Conservation (phyloP, 179 eudicot genomes). For the Carnegiea gigantea region DNA sequence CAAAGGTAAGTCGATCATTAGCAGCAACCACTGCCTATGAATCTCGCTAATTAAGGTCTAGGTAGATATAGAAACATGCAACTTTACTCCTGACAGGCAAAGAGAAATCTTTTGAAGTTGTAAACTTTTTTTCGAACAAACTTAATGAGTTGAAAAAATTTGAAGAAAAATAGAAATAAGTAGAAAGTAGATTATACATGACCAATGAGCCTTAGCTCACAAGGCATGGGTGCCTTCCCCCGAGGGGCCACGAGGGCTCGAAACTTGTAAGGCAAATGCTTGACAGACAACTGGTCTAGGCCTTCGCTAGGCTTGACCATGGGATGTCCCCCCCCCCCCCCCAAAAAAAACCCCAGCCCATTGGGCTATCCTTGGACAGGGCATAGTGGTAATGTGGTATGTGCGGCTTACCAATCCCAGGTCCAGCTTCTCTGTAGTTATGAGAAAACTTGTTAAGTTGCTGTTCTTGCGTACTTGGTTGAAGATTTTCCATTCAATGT, state of each 20-base stretch:
- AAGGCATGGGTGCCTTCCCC: neutral
- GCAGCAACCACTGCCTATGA: neutral
- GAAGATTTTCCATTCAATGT: too few relatives aligned
- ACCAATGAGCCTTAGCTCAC: neutral
- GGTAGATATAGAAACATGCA: neutral
- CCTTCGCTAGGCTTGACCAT: neutral
- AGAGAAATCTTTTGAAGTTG: neutral
- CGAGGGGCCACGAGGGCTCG: too few relatives aligned
- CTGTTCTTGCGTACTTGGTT: too few relatives aligned
- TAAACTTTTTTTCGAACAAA: neutral
- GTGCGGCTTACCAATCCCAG: too few relatives aligned
- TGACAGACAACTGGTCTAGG: neutral
- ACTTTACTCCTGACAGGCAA: neutral
- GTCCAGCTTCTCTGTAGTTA: too few relatives aligned
- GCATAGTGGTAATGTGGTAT: too few relatives aligned
- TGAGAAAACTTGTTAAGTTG: too few relatives aligned
- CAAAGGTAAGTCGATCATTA: constrained; percentile 54
- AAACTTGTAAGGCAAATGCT: neutral
- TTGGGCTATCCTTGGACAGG: too few relatives aligned
- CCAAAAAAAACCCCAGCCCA: neutral
- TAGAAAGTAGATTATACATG: neutral
- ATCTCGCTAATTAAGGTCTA: neutral
- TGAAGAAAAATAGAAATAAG: neutral
- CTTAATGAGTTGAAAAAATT: neutral
- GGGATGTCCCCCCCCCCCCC: neutral